Percentiles rank a stretch among this genome's conserved stretches.
These are phyloP conservation scores for Trichomonascaceae sp. DNA, from an alignment of 1,139 yeast genomes.

Conservation along the genomic window DNA sequence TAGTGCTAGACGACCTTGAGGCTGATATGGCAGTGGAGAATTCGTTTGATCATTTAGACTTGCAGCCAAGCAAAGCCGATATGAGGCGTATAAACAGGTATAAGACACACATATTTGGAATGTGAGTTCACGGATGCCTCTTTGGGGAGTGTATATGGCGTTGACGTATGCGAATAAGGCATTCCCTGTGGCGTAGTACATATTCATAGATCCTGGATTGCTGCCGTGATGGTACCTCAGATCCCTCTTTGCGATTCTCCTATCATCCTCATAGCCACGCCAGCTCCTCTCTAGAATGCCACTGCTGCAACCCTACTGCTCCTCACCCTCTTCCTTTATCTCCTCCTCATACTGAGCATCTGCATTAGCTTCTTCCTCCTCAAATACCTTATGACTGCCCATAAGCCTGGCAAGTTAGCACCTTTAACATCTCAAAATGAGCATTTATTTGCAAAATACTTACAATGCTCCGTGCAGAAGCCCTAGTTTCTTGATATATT, in stretches of 20 bases:
- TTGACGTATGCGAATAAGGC: no score
- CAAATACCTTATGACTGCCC: slow-evolving; percentile 61
- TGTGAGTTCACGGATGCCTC: neutral
- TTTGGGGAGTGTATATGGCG: no score
- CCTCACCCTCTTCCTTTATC: neutral
- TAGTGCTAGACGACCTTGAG: slow-evolving; percentile 34
- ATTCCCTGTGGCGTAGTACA: no score
- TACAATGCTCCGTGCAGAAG: slow-evolving; percentile 54
- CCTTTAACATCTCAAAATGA: neutral
- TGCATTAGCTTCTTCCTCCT: slow-evolving; percentile 35
- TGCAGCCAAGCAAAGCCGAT: slow-evolving; percentile 6
- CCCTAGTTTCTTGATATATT: slow-evolving; percentile 51
- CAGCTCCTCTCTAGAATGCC: no score
- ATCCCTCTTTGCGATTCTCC: no score
- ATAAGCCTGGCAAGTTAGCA: slow-evolving; percentile 37
- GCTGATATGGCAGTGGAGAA: slow-evolving; percentile 12
- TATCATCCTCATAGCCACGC: no score
- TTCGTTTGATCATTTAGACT: neutral
- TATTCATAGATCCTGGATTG: no score
- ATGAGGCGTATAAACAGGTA: slow-evolving; percentile 3
- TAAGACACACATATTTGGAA: neutral
- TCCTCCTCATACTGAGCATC: slow-evolving; percentile 15
- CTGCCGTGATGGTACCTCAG: no score
- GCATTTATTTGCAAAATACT: slow-evolving; percentile 14
- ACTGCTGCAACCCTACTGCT: neutral